Evolutionary conservation across 2,329 filamentous ascomycete species (phyloP), one percentile per base, ranked within the genome.

Genomic region (Aspergillus puulaauensis): DNA sequence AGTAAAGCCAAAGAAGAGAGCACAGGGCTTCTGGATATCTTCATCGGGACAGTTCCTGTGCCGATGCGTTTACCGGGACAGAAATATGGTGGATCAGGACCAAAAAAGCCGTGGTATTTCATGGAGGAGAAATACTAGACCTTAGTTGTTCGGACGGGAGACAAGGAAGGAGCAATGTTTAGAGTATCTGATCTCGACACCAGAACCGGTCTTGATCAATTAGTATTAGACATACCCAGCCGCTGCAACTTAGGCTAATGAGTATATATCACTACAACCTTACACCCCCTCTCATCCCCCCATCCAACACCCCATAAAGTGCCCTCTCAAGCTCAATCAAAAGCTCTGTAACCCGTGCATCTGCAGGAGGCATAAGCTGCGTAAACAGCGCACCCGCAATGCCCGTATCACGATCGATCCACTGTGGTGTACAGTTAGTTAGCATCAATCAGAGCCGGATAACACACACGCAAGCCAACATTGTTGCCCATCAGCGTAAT

Each of bases 21-120:
- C 4, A 33, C 50, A n/a, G 17, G 62, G 35, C 57, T 70, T 12
- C 52, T 65, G 1, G 52, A 54, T n/a, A 64, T 72, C 15, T 80
- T 80, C 58, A 59, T 62, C n/a, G 60, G 63, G n/a, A 71, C 54
- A 2, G 65, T 81, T 11, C 79, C 78, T 1, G 72, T 81, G 15
- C 79, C 79, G 3, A 78, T 81, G 73, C 66, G 65, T 31, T 55
- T 78, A 27, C 78, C 79, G 17, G 71, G 63, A 17, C 52, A 52
- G 3, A 46, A 52, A 21, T 73, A 68, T 53, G 59, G 54, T 12
- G 40, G 44, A 1, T 50, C 52, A n/a, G 43, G 60, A 19, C 23
- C 23, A 2, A 14, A 12, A 15, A 63, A 56, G 48, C 70, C 70
- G 31, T 72, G 68, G 67, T 66, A 53, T 53, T 66, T 61, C 63